phyloP scores from a whole-genome alignment of 257 asterid genomes.

The Leonotis leonurus region DNA sequence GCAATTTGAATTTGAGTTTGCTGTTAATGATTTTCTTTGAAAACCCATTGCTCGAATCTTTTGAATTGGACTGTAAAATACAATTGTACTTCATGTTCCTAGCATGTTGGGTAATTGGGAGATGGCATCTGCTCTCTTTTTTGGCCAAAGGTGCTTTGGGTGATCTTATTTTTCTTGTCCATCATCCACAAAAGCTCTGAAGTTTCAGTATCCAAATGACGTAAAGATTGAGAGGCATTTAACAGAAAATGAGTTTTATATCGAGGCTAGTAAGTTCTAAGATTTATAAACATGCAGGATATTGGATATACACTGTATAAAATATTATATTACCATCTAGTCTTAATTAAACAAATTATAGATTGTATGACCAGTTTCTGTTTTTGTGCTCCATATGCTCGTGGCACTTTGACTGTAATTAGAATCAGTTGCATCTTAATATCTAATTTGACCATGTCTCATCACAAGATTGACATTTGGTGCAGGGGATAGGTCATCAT shows the following conservation, averaged over 20 bases:
- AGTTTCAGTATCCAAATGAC: constrained; percentile 38
- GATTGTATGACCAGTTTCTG: not conserved
- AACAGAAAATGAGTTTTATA: constrained; percentile 31
- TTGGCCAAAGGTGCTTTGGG: constrained; percentile 33
- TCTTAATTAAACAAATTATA: constrained; percentile 6
- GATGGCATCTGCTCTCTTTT: constrained; percentile 30
- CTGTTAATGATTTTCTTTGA: too few species aligned
- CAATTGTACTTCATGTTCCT: constrained; percentile 29
- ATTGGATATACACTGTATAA: constrained; percentile 9
- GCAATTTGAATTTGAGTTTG: too few species aligned
- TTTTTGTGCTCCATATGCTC: constrained; percentile 8
- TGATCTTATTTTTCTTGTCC: constrained; percentile 35
- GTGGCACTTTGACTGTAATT: constrained; percentile 4
- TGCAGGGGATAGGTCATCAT: too few species aligned
- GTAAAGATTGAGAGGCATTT: constrained; percentile 39
- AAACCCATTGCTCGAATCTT: too few species aligned
- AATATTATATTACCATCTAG: constrained; percentile 11
- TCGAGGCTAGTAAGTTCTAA: constrained; percentile 30
- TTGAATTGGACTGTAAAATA: too few species aligned
- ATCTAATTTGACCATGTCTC: constrained; percentile 10
- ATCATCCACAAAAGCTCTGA: constrained; percentile 40
- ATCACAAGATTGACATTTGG: constrained; percentile 9
- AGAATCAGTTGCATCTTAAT: constrained; percentile 1
- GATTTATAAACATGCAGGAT: constrained; percentile 23
- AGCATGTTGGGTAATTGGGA: constrained; percentile 29